These are phyloP conservation scores for Hansenula sp. DNA, from an alignment of 1,139 yeast genomes.

Conservation along the genomic window DNA sequence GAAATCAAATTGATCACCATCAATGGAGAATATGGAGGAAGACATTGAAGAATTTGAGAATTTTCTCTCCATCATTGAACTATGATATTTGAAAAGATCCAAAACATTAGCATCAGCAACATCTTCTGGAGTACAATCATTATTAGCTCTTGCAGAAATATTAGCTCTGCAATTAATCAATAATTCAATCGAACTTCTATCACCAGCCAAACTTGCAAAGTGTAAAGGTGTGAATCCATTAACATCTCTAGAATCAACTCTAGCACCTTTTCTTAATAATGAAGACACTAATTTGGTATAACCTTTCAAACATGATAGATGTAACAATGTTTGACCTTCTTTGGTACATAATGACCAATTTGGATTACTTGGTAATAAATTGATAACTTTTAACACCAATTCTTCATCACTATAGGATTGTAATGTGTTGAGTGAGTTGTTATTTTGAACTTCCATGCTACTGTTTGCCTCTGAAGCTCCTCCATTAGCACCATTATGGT, in stretches of 20 bases:
- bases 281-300: slow-evolving; percentile 58
- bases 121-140: slow-evolving; percentile 48
- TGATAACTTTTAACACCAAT: slow-evolving; percentile 58
- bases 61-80: slow-evolving; percentile 21
- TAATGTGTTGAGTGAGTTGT: background rate
- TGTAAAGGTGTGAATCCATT: slow-evolving; percentile 87
- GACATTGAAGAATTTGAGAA: slow-evolving; percentile 20
- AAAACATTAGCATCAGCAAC: slow-evolving; percentile 63
- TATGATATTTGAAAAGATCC: slow-evolving; percentile 33
- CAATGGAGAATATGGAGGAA: slow-evolving; percentile 23
- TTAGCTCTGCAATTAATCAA: slow-evolving; percentile 64
- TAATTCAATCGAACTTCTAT: slow-evolving; percentile 30
- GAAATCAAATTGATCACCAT: slow-evolving; percentile 21
- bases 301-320: slow-evolving; percentile 75
- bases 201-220: slow-evolving; percentile 75
- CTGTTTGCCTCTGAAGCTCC: slow-evolving; percentile 1
- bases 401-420: slow-evolving; percentile 40
- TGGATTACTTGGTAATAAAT: slow-evolving; percentile 46
- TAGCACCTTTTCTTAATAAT: slow-evolving; percentile 74
- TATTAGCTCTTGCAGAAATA: slow-evolving; percentile 48
- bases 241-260: slow-evolving; percentile 67
- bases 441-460: too few species aligned
- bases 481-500: background rate
- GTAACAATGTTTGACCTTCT: slow-evolving; percentile 86
- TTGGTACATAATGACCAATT: slow-evolving; percentile 78